Conservation (phyloP, 2,329 filamentous ascomycete genomes). For the Ceratocystis albifundus region DNA sequence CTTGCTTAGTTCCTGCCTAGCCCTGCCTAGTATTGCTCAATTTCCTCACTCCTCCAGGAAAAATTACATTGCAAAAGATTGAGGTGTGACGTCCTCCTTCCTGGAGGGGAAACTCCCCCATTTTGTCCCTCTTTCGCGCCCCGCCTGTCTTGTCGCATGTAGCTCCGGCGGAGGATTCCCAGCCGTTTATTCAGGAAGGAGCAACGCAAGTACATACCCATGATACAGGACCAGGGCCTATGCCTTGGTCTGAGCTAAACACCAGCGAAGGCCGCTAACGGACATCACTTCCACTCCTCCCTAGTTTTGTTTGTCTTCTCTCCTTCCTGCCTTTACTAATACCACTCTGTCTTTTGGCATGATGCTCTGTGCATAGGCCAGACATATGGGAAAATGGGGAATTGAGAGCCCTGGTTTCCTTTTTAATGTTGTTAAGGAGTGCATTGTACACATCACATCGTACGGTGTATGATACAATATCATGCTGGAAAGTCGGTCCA, state of each 20-base stretch:
- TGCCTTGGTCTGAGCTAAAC: background rate
- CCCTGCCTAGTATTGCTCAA: background rate
- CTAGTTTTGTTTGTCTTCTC: background rate
- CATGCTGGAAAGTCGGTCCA: background rate
- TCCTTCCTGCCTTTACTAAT: background rate
- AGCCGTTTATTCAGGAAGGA: slow-evolving; percentile 9
- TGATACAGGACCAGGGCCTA: background rate
- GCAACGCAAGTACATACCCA: background rate
- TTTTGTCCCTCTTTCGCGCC: background rate
- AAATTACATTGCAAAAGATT: background rate
- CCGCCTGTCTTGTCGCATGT: slow-evolving; percentile 2
- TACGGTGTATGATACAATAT: background rate
- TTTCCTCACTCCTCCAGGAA: background rate
- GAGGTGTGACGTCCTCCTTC: slow-evolving; percentile 10
- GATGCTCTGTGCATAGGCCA: background rate
- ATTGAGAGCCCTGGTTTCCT: background rate
- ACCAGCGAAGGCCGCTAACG: slow-evolving; percentile 6
- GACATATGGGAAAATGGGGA: background rate
- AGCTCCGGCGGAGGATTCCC: slow-evolving; percentile 7
- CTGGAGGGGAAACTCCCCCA: slow-evolving; percentile 1
- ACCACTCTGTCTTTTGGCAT: background rate
- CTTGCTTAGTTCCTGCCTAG: too few relatives aligned
- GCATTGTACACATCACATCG: background rate
- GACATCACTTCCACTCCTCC: background rate
- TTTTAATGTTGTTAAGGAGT: too few relatives aligned